Conservation (phyloP, 2,329 filamentous ascomycete genomes). For the Geosmithia flava region DNA sequence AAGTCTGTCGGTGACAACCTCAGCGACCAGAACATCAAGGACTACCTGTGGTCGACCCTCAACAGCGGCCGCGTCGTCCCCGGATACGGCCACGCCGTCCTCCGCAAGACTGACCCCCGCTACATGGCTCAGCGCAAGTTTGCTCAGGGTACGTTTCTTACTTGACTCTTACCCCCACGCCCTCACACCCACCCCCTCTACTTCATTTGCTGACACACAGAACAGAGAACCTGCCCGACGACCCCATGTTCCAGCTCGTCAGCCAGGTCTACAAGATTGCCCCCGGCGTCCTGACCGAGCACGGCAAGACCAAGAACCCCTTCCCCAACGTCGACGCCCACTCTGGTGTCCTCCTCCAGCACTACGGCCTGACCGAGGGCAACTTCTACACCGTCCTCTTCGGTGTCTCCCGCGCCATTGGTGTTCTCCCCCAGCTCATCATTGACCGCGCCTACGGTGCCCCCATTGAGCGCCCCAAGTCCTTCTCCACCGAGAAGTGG, state of each 20-base stretch:
- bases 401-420: slow-evolving; percentile 93
- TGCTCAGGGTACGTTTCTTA: slow-evolving; percentile 44
- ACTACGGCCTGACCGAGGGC: slow-evolving; percentile 97
- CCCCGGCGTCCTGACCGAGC: slow-evolving; percentile 92
- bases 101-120: slow-evolving; percentile 98
- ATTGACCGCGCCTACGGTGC: slow-evolving; percentile 96
- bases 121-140: slow-evolving; percentile 98
- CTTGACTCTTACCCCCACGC: not conserved
- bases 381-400: slow-evolving; percentile 99
- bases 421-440: slow-evolving; percentile 98
- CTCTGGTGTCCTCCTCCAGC: slow-evolving; percentile 97
- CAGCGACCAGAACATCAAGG: slow-evolving; percentile 89
- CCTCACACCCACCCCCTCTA: too few relatives aligned
- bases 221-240: slow-evolving; percentile 72
- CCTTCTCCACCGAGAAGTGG: slow-evolving; percentile 95
- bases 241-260: slow-evolving; percentile 99
- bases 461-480: slow-evolving; percentile 98
- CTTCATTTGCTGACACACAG: slow-evolving; percentile 13
- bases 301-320: slow-evolving; percentile 99
- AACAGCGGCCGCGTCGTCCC: slow-evolving; percentile 93
- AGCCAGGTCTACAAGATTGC: slow-evolving; percentile 99
- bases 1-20: slow-evolving; percentile 84
- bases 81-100: slow-evolving; percentile 96
- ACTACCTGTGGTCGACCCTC: slow-evolving; percentile 97
- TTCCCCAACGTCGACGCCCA: slow-evolving; percentile 98